Conservation (phyloP, 768 basidiomycete species). For the Hygrophoropsis aurantiaca region DNA sequence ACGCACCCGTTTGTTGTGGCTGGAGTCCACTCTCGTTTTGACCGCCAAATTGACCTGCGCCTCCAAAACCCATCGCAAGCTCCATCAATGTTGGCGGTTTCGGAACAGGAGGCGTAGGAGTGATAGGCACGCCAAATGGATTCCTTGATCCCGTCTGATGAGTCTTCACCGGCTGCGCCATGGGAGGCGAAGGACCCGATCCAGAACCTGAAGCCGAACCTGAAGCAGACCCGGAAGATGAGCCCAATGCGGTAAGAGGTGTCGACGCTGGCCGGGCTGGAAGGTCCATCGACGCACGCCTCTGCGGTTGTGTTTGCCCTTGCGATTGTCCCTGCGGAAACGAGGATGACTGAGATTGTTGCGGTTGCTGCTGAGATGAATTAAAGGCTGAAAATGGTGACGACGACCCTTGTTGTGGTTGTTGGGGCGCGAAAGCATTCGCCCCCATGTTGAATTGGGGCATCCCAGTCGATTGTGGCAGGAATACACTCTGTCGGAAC, state of each 20-base stretch:
- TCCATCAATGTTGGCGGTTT: constrained; percentile 82
- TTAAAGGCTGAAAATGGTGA: constrained; percentile 10
- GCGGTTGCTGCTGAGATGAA: constrained; percentile 15
- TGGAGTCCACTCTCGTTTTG: constrained; percentile 18
- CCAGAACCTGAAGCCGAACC: constrained; percentile 22
- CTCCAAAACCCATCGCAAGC: constrained; percentile 54
- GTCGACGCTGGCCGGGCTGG: constrained; percentile 72
- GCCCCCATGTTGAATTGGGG: constrained; percentile 40
- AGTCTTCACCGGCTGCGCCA: constrained; percentile 67
- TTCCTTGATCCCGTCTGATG: constrained; percentile 95
- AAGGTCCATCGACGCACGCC: constrained; percentile 19
- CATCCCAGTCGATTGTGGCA: constrained; percentile 63
- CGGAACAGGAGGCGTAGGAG: constrained; percentile 63
- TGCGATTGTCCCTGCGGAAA: constrained; percentile 9
- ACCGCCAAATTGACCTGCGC: constrained; percentile 12
- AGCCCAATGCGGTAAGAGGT: constrained; percentile 50
- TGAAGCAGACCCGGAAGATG: constrained; percentile 22
- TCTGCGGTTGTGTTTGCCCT: constrained; percentile 7
- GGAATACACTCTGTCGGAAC: constrained; percentile 77
- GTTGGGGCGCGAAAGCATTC: constrained; percentile 4
- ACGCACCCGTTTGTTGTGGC: constrained; percentile 26
- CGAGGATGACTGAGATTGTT: too few species aligned
- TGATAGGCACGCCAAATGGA: constrained; percentile 82
- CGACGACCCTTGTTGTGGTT: constrained; percentile 11
- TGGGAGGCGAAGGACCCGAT: constrained; percentile 39